These are phyloP conservation scores for Infundibulicybe gibba DNA, from an alignment of 768 basidiomycete species.

Conservation along the genomic window DNA sequence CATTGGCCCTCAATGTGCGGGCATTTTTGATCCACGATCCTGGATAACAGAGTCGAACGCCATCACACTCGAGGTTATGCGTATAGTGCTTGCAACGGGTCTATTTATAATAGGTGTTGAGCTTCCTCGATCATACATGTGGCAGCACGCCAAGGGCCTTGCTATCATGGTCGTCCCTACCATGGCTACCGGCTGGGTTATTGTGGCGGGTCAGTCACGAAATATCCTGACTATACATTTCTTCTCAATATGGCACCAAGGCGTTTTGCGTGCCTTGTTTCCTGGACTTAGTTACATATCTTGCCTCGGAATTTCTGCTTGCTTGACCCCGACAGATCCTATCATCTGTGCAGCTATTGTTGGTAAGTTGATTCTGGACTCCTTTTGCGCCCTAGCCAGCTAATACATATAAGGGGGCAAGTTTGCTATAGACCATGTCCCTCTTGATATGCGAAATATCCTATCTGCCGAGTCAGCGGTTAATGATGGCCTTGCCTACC, in stretches of 20 bases:
- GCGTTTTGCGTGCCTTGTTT: conserved; percentile 67
- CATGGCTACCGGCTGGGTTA: conserved; percentile 83
- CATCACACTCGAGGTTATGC: conserved; percentile 59
- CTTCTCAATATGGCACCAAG: conserved; percentile 25
- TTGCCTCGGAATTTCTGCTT: conserved; percentile 82
- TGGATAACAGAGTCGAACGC: conserved; percentile 47
- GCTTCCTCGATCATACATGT: conserved; percentile 82
- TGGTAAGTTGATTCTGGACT: conserved; percentile 34
- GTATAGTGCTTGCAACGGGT: conserved; percentile 86
- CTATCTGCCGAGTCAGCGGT: conserved; percentile 83
- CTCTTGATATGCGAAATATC: conserved; percentile 33
- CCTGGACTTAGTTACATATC: conserved; percentile 70
- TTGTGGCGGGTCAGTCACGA: conserved; percentile 55
- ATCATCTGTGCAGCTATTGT: conserved; percentile 86
- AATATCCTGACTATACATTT: not conserved
- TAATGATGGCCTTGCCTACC: conserved; percentile 95
- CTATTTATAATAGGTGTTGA: conserved; percentile 96
- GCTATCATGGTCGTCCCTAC: conserved; percentile 73
- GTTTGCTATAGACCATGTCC: conserved; percentile 69
- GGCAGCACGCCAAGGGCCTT: conserved; percentile 69
- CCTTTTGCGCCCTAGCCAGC: not conserved
- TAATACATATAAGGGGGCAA: conserved; percentile 48
- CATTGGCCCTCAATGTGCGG: conserved; percentile 70
- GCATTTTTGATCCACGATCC: conserved; percentile 70
- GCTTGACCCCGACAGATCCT: conserved; percentile 92